phyloP scores from a whole-genome alignment of 1,284 basidiomycete species.

The Meira nashicola region DNA sequence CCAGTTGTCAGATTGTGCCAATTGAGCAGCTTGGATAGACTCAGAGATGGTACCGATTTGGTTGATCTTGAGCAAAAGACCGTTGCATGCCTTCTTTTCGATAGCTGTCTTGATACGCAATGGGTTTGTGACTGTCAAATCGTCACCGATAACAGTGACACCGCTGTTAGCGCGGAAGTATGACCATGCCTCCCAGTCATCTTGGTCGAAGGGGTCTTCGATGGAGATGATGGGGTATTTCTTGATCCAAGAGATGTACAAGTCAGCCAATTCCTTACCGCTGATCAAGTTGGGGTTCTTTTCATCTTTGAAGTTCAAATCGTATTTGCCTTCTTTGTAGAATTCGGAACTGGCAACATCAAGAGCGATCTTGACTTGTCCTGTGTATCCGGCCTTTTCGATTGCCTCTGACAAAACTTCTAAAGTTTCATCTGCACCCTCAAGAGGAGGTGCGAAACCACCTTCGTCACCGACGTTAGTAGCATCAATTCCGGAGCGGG shows the following conservation, averaged over 20 bases:
- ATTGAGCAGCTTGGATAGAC: slow-evolving; percentile 94
- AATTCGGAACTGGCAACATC: slow-evolving; percentile 99
- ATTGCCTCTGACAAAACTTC: slow-evolving; percentile 94
- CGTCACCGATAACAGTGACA: slow-evolving; percentile 86
- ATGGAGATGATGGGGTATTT: slow-evolving; percentile 67
- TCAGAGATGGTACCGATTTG: slow-evolving; percentile 99
- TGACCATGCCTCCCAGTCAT: slow-evolving; percentile 97
- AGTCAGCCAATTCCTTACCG: slow-evolving; percentile 84
- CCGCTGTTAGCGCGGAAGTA: slow-evolving; percentile 65
- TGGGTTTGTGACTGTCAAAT: slow-evolving; percentile 98
- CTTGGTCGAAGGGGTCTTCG: slow-evolving; percentile 99
- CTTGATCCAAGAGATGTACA: slow-evolving; percentile 66
- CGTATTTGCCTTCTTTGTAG: slow-evolving; percentile 99
- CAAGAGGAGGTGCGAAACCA: slow-evolving; percentile 97
- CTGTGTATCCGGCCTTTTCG: slow-evolving; percentile 94
- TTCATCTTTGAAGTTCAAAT: slow-evolving; percentile 99
- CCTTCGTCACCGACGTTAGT: slow-evolving; percentile 99
- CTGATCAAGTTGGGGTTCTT: slow-evolving; percentile 68
- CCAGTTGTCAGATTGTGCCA: slow-evolving; percentile 94
- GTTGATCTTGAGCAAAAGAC: slow-evolving; percentile 83
- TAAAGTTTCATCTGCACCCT: slow-evolving; percentile 92
- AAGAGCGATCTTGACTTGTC: slow-evolving; percentile 97
- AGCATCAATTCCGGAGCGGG: slow-evolving; percentile 97
- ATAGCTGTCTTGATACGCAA: slow-evolving; percentile 97
- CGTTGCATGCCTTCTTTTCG: slow-evolving; percentile 99